Conservation (phyloP, 1,284 basidiomycete genomes). For the Fomitopsis schrenkii region DNA sequence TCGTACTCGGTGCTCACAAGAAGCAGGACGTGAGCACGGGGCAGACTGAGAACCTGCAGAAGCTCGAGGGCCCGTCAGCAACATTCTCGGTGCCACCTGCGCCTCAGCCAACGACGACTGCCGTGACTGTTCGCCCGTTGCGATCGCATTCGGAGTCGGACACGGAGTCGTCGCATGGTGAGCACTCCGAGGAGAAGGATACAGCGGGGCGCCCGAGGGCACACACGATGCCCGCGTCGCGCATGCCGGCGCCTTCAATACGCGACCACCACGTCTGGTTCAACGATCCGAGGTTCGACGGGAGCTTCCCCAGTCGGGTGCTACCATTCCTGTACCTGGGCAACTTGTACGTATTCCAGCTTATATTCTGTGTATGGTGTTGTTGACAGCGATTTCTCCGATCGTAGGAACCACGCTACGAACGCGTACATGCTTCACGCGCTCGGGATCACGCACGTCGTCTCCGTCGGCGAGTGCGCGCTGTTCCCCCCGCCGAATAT, state of each 20-base stretch:
- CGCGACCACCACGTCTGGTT: constrained; percentile 87
- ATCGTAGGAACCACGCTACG: constrained; percentile 78
- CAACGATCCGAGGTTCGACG: constrained; percentile 89
- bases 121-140: constrained; percentile 15
- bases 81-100: constrained; percentile 39
- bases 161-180: constrained; percentile 5
- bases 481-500: constrained; percentile 62
- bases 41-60: not conserved
- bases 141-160: constrained; percentile 18
- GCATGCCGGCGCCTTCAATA: constrained; percentile 58
- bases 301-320: constrained; percentile 92
- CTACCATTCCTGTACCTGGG: constrained; percentile 94
- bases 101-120: constrained; percentile 23
- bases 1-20: not conserved
- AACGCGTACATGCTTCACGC: constrained; percentile 96
- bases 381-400: not conserved
- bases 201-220: constrained; percentile 52
- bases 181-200: not conserved
- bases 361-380: constrained; percentile 1
- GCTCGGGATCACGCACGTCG: constrained; percentile 96
- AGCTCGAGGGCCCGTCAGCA: constrained; percentile 33
- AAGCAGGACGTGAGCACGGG: not conserved
- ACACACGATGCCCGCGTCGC: constrained; percentile 62
- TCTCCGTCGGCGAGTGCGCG: constrained; percentile 94
- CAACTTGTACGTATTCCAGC: constrained; percentile 67